Base-by-base conservation (phyloP, 352 stramenopile species). In the Phytophthora hybrid region DNA sequence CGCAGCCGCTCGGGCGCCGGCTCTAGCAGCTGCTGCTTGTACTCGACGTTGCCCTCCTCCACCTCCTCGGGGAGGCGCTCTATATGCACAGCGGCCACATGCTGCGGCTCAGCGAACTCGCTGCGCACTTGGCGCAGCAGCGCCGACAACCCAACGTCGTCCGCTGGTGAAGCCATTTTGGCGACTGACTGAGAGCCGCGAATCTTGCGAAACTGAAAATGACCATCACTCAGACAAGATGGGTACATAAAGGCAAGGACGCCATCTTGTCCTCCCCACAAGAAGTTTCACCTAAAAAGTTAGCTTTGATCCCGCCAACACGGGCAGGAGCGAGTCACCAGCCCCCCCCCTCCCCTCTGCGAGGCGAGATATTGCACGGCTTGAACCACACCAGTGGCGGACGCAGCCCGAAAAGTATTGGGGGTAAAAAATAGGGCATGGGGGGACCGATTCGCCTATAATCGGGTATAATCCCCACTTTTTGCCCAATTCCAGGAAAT, bases 1-100 rank as follows among this genome's bases (percentile, higher is more conserved):
- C 90, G 86, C 18, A 97, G 66, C 8, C 91, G 83, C 32, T 95
- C 91, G 52, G 86, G 73, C 8, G 85, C 69, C 1, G 84, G 84
- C 55, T 91, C 80, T n/a, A 93, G 78, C 39, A 98, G 79, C 77
- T 97, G 89, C 56, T 93, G 84, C 79, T 98, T 98, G 77, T 98
- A 97, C 84, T 98, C 92, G 56, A 97, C 82, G 71, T 96, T 97
- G 23, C 92, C 92, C 69, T 97, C 89, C 73, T 98, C 92, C 54
- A 97, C 79, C 68, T 98, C 92, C 41, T 86, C 78, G 11, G 87
- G 82, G 29, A 96, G 71, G 54, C 19, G 54, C 10, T 76, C 63
- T 5, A 46, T 10, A 46, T 14, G 6, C 21, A 21, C 11, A 46
- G 9, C n/a, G 29, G n/a, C 10, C 9, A 13, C 23, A 18, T 5